Evolutionary conservation across 768 basidiomycete species (phyloP).

Genomic region (Boletus insuetus): DNA sequence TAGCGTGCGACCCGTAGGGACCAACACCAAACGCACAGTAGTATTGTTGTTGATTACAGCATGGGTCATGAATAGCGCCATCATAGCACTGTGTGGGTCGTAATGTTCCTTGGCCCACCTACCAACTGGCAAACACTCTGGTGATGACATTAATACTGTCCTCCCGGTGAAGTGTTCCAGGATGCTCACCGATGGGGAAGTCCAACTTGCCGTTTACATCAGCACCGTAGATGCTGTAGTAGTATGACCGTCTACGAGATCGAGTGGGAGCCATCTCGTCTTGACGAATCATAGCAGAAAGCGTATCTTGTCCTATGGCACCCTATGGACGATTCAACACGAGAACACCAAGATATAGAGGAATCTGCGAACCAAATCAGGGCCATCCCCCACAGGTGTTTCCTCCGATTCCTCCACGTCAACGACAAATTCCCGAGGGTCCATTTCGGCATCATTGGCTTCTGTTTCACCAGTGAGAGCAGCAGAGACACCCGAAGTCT

Average conservation of each 20-base stretch:
- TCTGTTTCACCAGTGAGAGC: constrained; percentile 9
- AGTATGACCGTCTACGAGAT: constrained; percentile 54
- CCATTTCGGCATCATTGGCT: constrained; percentile 7
- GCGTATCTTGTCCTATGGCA: constrained; percentile 67
- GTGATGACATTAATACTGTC: constrained; percentile 1
- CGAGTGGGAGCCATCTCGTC: constrained; percentile 64
- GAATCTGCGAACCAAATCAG: constrained; percentile 23
- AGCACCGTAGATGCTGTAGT: constrained; percentile 38
- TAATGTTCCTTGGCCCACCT: constrained; percentile 59
- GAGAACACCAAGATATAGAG: background rate
- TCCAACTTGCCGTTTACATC: constrained; percentile 48
- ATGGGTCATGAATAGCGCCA: constrained; percentile 70
- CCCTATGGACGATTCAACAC: constrained; percentile 43
- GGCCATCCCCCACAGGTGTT: constrained; percentile 11
- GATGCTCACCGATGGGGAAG: constrained; percentile 52
- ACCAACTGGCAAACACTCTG: constrained; percentile 58
- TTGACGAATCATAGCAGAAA: constrained; percentile 69
- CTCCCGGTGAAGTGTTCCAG: background rate
- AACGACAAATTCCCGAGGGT: constrained; percentile 15
- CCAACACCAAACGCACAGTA: constrained; percentile 19
- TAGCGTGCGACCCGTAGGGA: background rate
- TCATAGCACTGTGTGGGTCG: constrained; percentile 53
- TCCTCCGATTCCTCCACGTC: constrained; percentile 20
- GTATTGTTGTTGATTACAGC: constrained; percentile 66
- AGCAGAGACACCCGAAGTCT: background rate